These are phyloP conservation scores for Neurospora cerealis DNA, from an alignment of 495 filamentous ascomycete genomes.

Conservation along the genomic window DNA sequence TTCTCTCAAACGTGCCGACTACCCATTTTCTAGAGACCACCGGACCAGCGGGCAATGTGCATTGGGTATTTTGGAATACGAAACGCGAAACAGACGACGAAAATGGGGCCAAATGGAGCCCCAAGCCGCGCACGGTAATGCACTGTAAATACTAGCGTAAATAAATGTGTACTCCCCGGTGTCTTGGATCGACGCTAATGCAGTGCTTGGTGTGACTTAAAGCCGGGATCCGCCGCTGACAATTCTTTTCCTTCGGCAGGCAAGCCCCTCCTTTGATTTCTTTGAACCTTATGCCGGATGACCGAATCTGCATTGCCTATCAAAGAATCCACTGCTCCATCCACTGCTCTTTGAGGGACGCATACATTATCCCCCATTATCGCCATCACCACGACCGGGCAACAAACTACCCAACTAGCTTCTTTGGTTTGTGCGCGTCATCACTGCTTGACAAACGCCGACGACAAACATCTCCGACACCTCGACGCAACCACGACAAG, in stretches of 20 bases:
- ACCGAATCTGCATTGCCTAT: background rate
- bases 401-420: background rate
- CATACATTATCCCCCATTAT: background rate
- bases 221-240: background rate
- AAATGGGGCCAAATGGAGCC: background rate
- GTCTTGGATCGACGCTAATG: slow-evolving; percentile 16
- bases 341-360: background rate
- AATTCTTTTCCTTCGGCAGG: background rate
- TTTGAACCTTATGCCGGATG: background rate
- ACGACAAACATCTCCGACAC: background rate
- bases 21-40: background rate
- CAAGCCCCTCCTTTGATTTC: background rate
- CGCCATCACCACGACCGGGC: background rate
- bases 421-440: background rate
- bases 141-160: background rate
- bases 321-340: background rate
- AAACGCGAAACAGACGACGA: background rate
- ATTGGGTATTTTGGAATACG: background rate
- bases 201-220: slow-evolving; percentile 2
- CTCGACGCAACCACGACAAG: background rate
- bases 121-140: background rate
- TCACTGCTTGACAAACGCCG: background rate
- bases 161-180: background rate
- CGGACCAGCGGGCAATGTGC: background rate
- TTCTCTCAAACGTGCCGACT: background rate